Percentiles rank a stretch among this genome's conserved stretches.
Conservation (phyloP, 768 basidiomycete species). For the Termitomyces sp. region DNA sequence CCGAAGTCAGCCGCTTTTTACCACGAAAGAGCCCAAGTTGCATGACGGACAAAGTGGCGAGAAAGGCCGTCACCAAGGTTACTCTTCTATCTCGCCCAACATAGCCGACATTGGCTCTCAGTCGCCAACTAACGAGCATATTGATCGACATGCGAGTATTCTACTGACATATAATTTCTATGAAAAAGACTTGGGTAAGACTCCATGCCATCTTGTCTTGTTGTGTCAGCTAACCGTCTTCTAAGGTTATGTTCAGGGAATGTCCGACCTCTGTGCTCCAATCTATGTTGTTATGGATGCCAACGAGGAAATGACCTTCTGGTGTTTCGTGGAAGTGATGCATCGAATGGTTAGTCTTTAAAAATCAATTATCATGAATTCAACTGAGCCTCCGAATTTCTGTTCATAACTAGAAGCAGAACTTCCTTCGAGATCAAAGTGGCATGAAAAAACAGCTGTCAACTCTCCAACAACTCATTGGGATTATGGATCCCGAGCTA, state of each 20-base stretch:
- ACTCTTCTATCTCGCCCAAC: slow-evolving; percentile 75
- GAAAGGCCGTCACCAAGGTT: slow-evolving; percentile 52
- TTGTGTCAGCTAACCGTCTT: slow-evolving; percentile 6
- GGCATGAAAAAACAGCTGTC: slow-evolving; percentile 96
- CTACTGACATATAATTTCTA: slow-evolving; percentile 90
- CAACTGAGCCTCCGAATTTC: slow-evolving; percentile 4
- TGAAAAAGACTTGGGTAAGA: slow-evolving; percentile 82
- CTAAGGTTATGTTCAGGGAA: slow-evolving; percentile 94
- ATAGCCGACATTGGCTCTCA: slow-evolving; percentile 79
- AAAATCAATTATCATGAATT: background rate
- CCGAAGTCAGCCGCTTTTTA: slow-evolving; percentile 88
- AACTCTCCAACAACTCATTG: slow-evolving; percentile 86
- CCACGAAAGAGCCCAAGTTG: slow-evolving; percentile 36
- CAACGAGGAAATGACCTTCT: slow-evolving; percentile 90
- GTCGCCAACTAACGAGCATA: slow-evolving; percentile 87
- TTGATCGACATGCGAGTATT: slow-evolving; percentile 82
- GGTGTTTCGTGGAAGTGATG: slow-evolving; percentile 97
- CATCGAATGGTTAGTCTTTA: slow-evolving; percentile 78
- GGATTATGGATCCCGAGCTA: slow-evolving; percentile 93
- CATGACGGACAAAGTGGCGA: slow-evolving; percentile 45
- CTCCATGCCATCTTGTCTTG: slow-evolving; percentile 8
- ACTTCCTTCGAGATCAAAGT: slow-evolving; percentile 94
- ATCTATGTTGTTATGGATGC: slow-evolving; percentile 89
- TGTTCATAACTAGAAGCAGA: slow-evolving; percentile 65
- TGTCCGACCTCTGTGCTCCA: slow-evolving; percentile 95